Conservation (phyloP, 148 eudicot genomes). For the Agrostemma githago region DNA sequence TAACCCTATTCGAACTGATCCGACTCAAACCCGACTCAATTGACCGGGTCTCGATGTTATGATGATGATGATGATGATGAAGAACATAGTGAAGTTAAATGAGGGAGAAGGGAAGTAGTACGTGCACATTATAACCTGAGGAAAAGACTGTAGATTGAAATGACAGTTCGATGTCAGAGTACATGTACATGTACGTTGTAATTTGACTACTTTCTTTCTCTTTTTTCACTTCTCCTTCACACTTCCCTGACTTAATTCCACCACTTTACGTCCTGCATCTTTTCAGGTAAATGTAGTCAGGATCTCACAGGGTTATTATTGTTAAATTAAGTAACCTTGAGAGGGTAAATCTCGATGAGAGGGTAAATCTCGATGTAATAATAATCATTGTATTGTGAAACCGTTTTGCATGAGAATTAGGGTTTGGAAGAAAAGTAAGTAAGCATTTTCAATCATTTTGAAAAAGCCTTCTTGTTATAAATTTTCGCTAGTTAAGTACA, state of each 20-base stretch:
- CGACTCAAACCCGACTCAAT: no score
- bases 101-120: background rate
- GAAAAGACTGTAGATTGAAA: background rate
- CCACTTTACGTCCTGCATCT: slow-evolving; percentile 19
- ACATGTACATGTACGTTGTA: background rate
- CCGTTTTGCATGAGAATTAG: no score
- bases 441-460: no score
- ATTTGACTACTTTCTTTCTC: slow-evolving; percentile 9
- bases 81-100: background rate
- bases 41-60: no score
- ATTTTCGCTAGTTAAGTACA: no score
- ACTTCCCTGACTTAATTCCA: background rate
- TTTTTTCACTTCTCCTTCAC: slow-evolving; percentile 6
- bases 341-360: background rate
- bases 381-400: no score
- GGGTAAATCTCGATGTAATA: no score
- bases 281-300: no score
- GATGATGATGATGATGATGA: no score
- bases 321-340: background rate
- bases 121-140: background rate
- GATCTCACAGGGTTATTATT: background rate
- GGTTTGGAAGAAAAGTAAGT: no score
- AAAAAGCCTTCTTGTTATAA: no score
- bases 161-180: slow-evolving; percentile 12
- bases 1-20: no score